Conservation (phyloP, 805 yeast species). For the Candida pini region DNA sequence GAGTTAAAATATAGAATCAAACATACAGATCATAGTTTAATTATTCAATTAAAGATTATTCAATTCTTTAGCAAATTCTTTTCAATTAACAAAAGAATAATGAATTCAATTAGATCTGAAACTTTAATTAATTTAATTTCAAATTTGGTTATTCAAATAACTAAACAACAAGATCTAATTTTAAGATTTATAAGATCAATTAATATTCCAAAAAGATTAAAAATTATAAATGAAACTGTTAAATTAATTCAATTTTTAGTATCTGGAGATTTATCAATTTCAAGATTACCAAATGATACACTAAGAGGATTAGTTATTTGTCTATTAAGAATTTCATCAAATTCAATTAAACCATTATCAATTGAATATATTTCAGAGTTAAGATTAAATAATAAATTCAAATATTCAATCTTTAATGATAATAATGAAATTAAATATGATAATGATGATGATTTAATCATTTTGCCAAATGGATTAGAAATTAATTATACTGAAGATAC, state of each 20-base stretch:
- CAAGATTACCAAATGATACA: constrained; percentile 21
- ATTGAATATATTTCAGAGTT: constrained; percentile 20
- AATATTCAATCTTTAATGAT: constrained; percentile 18
- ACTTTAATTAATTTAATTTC: constrained; percentile 31
- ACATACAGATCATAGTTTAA: constrained; percentile 41
- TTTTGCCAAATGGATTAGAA: constrained; percentile 53
- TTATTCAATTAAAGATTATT: constrained; percentile 40
- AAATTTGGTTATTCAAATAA: constrained; percentile 37
- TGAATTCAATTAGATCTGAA: constrained; percentile 17
- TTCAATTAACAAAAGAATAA: constrained; percentile 23
- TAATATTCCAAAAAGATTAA: constrained; percentile 31
- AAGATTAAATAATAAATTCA: constrained; percentile 14
- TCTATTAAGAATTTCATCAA: constrained; percentile 27
- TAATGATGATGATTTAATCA: constrained; percentile 13
- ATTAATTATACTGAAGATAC: constrained; percentile 56
- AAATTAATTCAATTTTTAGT: constrained; percentile 32
- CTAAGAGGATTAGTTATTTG: constrained; percentile 27
- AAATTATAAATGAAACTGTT: constrained; percentile 36
- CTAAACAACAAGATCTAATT: constrained; percentile 43
- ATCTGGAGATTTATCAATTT: constrained; percentile 20
- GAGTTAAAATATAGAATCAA: constrained; percentile 20
- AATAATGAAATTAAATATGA: constrained; percentile 24
- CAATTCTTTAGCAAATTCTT: constrained; percentile 43
- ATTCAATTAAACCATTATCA: constrained; percentile 22
- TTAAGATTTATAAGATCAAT: constrained; percentile 40